Evolutionary conservation across 352 stramenopile genomes (phyloP).

Genomic region (Saprolegnia parasitica): DNA sequence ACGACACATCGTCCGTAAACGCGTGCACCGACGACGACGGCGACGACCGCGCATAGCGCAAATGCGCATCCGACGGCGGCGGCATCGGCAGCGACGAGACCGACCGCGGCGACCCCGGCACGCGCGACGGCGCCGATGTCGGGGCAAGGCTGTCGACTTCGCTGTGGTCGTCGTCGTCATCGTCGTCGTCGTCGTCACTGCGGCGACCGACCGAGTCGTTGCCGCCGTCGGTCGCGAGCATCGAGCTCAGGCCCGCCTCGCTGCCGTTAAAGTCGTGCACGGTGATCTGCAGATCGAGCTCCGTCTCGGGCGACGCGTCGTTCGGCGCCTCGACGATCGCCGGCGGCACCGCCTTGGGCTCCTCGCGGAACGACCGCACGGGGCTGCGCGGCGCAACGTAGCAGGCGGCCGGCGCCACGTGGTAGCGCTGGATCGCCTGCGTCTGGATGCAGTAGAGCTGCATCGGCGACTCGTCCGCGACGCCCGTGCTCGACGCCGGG

Average conservation of each 20-base stretch:
- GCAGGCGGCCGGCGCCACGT: conserved; percentile 56
- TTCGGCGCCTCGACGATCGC: not conserved
- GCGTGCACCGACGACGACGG: conserved; percentile 73
- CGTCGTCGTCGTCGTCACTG: conserved; percentile 41
- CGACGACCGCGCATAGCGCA: conserved; percentile 66
- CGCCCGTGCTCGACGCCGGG: conserved; percentile 28
- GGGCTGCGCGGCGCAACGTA: conserved; percentile 39
- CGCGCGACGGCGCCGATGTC: not conserved
- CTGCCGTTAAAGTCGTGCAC: conserved; percentile 28
- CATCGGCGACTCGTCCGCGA: conserved; percentile 37
- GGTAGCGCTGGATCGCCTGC: conserved; percentile 80
- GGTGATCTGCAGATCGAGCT: conserved; percentile 25
- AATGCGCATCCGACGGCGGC: conserved; percentile 36
- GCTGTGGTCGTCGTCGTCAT: conserved; percentile 33
- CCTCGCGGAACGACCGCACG: not conserved
- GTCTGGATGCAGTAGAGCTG: conserved; percentile 79
- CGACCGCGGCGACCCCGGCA: conserved; percentile 7
- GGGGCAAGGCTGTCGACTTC: not conserved
- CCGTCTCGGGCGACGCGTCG: not conserved
- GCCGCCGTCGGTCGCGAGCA: conserved; percentile 25
- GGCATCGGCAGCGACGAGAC: conserved; percentile 45
- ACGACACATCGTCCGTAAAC: conserved; percentile 66
- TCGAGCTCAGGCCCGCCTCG: conserved; percentile 24
- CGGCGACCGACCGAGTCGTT: conserved; percentile 17
- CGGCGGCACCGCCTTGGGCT: conserved; percentile 1